These are phyloP conservation scores for Eucalyptus decipiens DNA, from an alignment of 345 rosid species.

Conservation along the genomic window DNA sequence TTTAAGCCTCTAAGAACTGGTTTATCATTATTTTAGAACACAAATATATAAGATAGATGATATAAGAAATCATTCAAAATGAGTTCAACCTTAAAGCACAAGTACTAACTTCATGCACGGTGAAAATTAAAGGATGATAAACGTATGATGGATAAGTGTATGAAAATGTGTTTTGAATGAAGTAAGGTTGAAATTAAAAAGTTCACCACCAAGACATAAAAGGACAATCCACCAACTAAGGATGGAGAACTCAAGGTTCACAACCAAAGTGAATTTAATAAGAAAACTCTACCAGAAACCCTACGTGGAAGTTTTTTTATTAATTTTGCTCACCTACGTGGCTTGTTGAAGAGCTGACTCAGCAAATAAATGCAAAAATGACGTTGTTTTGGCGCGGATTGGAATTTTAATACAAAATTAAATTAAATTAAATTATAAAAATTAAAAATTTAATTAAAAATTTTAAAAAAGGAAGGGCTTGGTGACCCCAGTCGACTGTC, in stretches of 20 bases:
- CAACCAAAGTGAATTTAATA: neutral
- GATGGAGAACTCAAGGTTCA: neutral
- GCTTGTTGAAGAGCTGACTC: fast-evolving
- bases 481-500: fast-evolving
- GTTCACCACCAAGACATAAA: neutral
- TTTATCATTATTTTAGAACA: neutral
- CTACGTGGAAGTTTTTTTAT: no score
- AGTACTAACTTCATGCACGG: neutral
- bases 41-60: no score
- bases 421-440: no score
- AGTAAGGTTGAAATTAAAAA: neutral
- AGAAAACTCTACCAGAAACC: fast-evolving
- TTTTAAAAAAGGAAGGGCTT: no score
- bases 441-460: no score
- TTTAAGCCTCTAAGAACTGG: neutral
- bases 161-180: neutral
- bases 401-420: no score
- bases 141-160: neutral
- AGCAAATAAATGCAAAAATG: no score
- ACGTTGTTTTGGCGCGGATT: fast-evolving
- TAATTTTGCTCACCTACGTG: no score
- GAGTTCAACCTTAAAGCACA: neutral
- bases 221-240: neutral
- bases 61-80: neutral
- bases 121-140: no score